Base-by-base conservation (phyloP, 305 asterid genomes). In the Fraxinus angustifolia region DNA sequence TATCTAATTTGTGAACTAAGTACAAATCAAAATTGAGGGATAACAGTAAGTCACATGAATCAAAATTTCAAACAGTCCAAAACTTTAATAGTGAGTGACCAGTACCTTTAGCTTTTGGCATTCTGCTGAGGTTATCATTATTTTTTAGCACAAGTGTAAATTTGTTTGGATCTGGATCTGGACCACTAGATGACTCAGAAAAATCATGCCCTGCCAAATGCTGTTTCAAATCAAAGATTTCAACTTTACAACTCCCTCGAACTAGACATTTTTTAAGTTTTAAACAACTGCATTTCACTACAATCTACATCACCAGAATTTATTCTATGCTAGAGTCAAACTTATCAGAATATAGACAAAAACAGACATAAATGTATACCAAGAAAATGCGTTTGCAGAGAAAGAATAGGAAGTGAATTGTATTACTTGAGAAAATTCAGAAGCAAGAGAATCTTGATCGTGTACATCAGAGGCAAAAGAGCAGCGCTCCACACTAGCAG, bases 401-500 rank as follows among this genome's bases (percentile, higher is more conserved):
- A 75, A 74, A 17, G 19, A 31, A 26, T 2, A 40, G 16, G 26
- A 21, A 31, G n/a, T 10, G 34, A 71, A 68, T 53, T 53, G 79
- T 76, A 76, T 81, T 91, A 92, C 98, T 58, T 87, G 92, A 68
- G 91, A 91, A 79, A 76, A 62, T 26, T 83, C 87, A 38, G 97
- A 91, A 74, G 92, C 85, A 40, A 83, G 76, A 33, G 95, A 91
- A 36, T 90, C 91, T 78, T 90, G 97, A 85, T 92, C 96, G 65
- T 88, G 95, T n/a, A 81, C 87, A 83, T 94, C 98, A 48, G 98
- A 94, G 76, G 97, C 92, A 42, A 91, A 94, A 81, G 98, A 96
- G 86, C 95, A 91, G 78, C 99, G 97, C 78, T 93, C 99, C 8
- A 92, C 99, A 83, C 97, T 94, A 3, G 90, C 97, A 35, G 98